Percentiles rank a stretch among this genome's conserved stretches.
phyloP scores from a whole-genome alignment of 2,329 filamentous ascomycete species.

The Sclerotinia sclerotiorum region DNA sequence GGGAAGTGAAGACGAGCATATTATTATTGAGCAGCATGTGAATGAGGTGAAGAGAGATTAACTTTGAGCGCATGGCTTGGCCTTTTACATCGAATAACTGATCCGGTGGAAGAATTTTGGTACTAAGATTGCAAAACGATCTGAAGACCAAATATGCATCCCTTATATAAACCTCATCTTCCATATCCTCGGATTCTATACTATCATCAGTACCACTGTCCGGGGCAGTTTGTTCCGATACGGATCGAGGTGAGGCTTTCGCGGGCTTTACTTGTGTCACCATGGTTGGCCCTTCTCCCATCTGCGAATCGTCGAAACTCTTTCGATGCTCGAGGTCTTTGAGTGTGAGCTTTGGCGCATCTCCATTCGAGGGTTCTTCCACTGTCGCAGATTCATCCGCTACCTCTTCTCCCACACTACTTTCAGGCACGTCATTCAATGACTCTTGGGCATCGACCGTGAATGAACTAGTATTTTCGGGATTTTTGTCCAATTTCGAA shows the following conservation, averaged over 20 bases:
- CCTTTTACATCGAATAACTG: constrained; percentile 91
- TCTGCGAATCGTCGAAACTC: constrained; percentile 63
- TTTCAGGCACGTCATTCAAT: constrained; percentile 31
- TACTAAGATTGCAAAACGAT: constrained; percentile 96
- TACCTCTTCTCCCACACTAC: constrained; percentile 34
- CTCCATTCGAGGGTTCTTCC: constrained; percentile 40
- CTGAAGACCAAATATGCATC: constrained; percentile 97
- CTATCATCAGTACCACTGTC: constrained; percentile 57
- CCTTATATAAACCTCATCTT: constrained; percentile 95
- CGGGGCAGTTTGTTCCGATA: constrained; percentile 54
- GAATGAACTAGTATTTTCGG: constrained; percentile 37
- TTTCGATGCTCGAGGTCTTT: constrained; percentile 68
- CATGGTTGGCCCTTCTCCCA: constrained; percentile 67
- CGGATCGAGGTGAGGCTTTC: constrained; percentile 46
- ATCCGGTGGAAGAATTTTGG: constrained; percentile 84
- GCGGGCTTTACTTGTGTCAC: constrained; percentile 59
- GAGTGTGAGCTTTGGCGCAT: constrained; percentile 58
- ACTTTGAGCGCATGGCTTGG: constrained; percentile 95
- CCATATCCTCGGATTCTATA: constrained; percentile 62
- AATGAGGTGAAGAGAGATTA: constrained; percentile 92
- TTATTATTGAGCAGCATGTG: constrained; percentile 96
- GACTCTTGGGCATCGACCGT: constrained; percentile 40
- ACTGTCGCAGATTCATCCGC: constrained; percentile 32
- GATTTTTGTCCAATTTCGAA: constrained; percentile 37
- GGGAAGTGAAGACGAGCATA: constrained; percentile 85